Percentiles rank a stretch among this genome's conserved stretches.
These are phyloP conservation scores for Rhizopogon parksii DNA, from an alignment of 1,284 basidiomycete species.

Conservation along the genomic window DNA sequence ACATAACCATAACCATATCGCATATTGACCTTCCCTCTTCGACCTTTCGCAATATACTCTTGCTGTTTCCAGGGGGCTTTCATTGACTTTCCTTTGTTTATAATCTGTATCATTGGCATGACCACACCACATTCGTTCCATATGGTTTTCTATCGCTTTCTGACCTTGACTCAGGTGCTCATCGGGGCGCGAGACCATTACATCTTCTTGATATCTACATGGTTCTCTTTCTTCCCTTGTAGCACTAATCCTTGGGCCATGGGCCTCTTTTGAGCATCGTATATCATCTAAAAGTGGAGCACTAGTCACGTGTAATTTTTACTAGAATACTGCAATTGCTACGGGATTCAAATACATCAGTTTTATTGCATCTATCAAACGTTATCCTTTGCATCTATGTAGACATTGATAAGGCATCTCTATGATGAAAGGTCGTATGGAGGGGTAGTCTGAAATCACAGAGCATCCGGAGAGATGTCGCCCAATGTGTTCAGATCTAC, in stretches of 20 bases:
- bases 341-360: conserved; percentile 24
- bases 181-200: conserved; percentile 3
- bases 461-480: conserved; percentile 72
- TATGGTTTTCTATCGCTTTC: conserved; percentile 11
- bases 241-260: conserved; percentile 11
- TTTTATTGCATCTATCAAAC: conserved; percentile 12
- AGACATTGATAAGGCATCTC: background rate
- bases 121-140: conserved; percentile 20
- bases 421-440: background rate
- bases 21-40: conserved; percentile 10
- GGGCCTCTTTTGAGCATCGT: conserved; percentile 9
- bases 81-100: conserved; percentile 14
- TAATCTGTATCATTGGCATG: conserved; percentile 19
- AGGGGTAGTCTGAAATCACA: conserved; percentile 33
- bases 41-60: conserved; percentile 11
- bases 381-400: conserved; percentile 1
- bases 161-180: conserved; percentile 13
- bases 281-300: conserved; percentile 27
- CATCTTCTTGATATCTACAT: conserved; percentile 8
- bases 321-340: conserved; percentile 33
- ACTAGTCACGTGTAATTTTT: conserved; percentile 31
- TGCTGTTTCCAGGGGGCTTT: conserved; percentile 14
- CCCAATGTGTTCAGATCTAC: conserved; percentile 59
- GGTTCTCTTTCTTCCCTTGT: conserved; percentile 10
- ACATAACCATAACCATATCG: conserved; percentile 35